A percentile compares a stretch with the other conserved stretches of the same genome.
phyloP scores from a whole-genome alignment of 1,139 yeast genomes.

The Nematodospora anomalae region DNA sequence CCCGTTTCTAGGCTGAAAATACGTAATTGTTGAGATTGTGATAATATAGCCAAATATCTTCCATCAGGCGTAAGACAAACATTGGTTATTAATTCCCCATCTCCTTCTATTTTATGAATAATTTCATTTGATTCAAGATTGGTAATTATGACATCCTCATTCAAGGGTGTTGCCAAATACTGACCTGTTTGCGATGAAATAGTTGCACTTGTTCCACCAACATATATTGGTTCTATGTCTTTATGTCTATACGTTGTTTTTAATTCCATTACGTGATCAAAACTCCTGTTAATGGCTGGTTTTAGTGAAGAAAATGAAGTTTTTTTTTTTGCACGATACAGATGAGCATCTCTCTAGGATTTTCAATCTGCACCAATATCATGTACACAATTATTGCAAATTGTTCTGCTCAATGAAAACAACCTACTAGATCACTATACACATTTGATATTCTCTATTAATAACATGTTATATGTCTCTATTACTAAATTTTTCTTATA shows the following conservation, averaged over 20 bases:
- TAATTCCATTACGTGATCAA: slow-evolving; percentile 12
- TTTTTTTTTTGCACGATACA: slow-evolving; percentile 2
- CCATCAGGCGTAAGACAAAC: slow-evolving; percentile 79
- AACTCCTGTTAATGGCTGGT: slow-evolving; percentile 20
- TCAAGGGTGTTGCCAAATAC: slow-evolving; percentile 75
- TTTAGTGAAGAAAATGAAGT: background rate
- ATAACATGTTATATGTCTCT: no score
- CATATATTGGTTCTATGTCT: slow-evolving; percentile 68
- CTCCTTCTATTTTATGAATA: slow-evolving; percentile 72
- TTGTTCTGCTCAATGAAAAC: background rate
- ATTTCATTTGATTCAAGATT: slow-evolving; percentile 58
- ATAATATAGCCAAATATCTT: slow-evolving; percentile 62
- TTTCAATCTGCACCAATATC: background rate
- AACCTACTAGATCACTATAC: background rate
- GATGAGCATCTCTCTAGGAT: background rate
- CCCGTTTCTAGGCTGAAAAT: slow-evolving; percentile 53
- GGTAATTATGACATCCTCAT: slow-evolving; percentile 73
- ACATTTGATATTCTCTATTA: background rate
- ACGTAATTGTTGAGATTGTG: slow-evolving; percentile 81
- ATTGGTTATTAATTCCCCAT: slow-evolving; percentile 80
- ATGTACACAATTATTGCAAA: background rate
- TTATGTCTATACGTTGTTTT: slow-evolving; percentile 34
- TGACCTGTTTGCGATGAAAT: slow-evolving; percentile 59
- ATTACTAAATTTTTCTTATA: no score
- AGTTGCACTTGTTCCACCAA: slow-evolving; percentile 80